Evolutionary conservation across 805 yeast genomes (phyloP).

Genomic region (Schwanniomyces pseudopolymorphus): DNA sequence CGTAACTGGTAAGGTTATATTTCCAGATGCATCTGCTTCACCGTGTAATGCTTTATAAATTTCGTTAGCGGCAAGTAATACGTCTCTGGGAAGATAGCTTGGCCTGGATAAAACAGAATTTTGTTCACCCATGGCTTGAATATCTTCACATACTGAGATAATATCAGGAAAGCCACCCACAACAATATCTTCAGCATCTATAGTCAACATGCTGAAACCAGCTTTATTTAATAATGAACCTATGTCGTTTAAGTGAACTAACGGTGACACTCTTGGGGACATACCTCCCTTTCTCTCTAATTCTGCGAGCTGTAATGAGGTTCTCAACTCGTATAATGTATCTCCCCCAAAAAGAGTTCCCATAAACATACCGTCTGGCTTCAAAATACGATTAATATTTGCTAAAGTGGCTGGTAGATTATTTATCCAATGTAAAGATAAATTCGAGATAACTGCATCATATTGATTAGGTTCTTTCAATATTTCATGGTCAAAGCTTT

Average conservation of each 20-base stretch:
- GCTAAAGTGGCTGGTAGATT: constrained; percentile 69
- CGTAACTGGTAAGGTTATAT: constrained; percentile 68
- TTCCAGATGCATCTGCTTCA: constrained; percentile 47
- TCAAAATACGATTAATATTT: constrained; percentile 56
- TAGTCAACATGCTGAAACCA: constrained; percentile 75
- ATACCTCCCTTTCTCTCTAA: constrained; percentile 76
- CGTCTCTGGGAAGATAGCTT: constrained; percentile 48
- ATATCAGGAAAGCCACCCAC: constrained; percentile 75
- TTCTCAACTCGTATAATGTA: constrained; percentile 77
- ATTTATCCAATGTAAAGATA: constrained; percentile 82
- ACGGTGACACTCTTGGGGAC: constrained; percentile 78
- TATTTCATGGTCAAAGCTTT: constrained; percentile 45
- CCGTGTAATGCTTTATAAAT: constrained; percentile 74
- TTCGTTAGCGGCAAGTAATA: constrained; percentile 72
- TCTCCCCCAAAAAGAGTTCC: constrained; percentile 84
- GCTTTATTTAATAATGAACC: constrained; percentile 72
- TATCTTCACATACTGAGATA: constrained; percentile 62
- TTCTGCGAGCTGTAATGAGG: constrained; percentile 80
- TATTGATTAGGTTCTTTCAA: constrained; percentile 41
- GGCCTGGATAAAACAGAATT: constrained; percentile 61
- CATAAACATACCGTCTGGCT: constrained; percentile 80
- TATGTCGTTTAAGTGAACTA: constrained; percentile 75
- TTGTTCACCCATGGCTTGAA: constrained; percentile 83
- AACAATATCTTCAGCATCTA: constrained; percentile 80
- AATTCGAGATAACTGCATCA: constrained; percentile 72